Evolutionary conservation across 2,329 filamentous ascomycete genomes (phyloP), one percentile per base, ranked within the genome.

Genomic region (Sporothrix humicola): DNA sequence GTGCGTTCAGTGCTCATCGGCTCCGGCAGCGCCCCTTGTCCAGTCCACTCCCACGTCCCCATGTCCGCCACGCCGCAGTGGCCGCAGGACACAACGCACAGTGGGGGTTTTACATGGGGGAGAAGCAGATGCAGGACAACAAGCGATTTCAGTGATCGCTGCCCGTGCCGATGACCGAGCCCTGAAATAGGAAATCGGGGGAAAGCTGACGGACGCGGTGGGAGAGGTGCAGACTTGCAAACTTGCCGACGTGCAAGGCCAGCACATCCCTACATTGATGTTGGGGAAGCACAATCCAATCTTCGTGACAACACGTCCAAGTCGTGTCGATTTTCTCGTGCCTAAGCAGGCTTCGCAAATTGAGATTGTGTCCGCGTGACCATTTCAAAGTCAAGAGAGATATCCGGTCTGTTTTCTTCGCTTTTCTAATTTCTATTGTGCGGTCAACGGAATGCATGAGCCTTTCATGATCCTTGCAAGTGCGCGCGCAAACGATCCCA

Each of bases 131-230:
- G 23, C 63, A 68, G 23, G 44, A 50, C 63, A 52, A 46, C 10
- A 66, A 52, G 56, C 69, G 44, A 71, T 63, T 44, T 37, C 31
- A 37, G 31, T 37, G 7, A 37, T 37, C 20, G 26, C 42, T 61
- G 69, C 44, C 42, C 69, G 23, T 23, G 42, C 69, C 69, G 54
- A 61, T n/a, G 69, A 71, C 69, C 69, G 69, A 71, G 54, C n/a
- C 15, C 56, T 52, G 20, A 46, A 71, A 63, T 4, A 37, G 54
- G 69, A 46, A 71, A 71, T 48, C 23, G 20, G 20, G 20, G 54
- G 69, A 46, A 71, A 71, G 31, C 23, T 44, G 13, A 26, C 10
- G 69, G 20, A 48, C 44, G 44, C n/a, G n/a, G 44, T 26, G 20
- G 42, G 44, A 48, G 23, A 52, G 6, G 3, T 37, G 31, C 31